Evolutionary conservation across 2,329 filamentous ascomycete genomes (phyloP).

Genomic region (Xylaria sp.): DNA sequence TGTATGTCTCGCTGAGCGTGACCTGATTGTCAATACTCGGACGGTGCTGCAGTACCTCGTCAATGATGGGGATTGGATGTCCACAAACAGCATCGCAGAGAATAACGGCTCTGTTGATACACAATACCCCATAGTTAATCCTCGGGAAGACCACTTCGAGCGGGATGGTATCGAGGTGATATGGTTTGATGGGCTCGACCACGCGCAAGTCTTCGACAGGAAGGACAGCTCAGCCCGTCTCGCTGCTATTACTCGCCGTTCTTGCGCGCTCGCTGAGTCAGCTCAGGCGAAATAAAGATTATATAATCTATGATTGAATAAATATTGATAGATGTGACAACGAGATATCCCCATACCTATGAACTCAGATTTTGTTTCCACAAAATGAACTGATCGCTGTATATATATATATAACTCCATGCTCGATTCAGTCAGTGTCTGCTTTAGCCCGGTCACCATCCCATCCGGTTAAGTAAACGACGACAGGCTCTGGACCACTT

Average conservation of each 20-base stretch:
- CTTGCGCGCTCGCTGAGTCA: conserved; percentile 41
- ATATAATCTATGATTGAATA: conserved; percentile 15
- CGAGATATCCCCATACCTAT: conserved; percentile 24
- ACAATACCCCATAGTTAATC: conserved; percentile 33
- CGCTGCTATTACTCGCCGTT: conserved; percentile 46
- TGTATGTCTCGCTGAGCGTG: conserved; percentile 68
- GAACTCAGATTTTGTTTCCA: conserved; percentile 21
- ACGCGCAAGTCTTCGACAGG: conserved; percentile 70
- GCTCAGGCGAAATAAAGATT: conserved; percentile 21
- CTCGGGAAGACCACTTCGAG: conserved; percentile 39
- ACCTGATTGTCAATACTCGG: conserved; percentile 72
- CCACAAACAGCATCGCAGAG: conserved; percentile 25
- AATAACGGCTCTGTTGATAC: conserved; percentile 47
- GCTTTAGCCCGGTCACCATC: conserved; percentile 59
- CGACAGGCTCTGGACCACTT: conserved; percentile 68
- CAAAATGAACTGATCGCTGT: conserved; percentile 22
- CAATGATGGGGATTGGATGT: conserved; percentile 50
- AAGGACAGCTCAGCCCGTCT: conserved; percentile 43
- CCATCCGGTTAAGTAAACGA: conserved; percentile 73
- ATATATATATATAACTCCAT: conserved; percentile 11
- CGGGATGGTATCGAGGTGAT: conserved; percentile 64
- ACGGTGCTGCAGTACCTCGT: conserved; percentile 68
- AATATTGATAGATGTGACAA: conserved; percentile 18
- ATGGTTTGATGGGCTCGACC: conserved; percentile 71
- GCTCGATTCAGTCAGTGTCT: conserved; percentile 43